Evolutionary conservation across 2,329 filamentous ascomycete species (phyloP), one percentile per base, ranked within the genome.

Genomic region (Cylindrodendrum hubeiense): DNA sequence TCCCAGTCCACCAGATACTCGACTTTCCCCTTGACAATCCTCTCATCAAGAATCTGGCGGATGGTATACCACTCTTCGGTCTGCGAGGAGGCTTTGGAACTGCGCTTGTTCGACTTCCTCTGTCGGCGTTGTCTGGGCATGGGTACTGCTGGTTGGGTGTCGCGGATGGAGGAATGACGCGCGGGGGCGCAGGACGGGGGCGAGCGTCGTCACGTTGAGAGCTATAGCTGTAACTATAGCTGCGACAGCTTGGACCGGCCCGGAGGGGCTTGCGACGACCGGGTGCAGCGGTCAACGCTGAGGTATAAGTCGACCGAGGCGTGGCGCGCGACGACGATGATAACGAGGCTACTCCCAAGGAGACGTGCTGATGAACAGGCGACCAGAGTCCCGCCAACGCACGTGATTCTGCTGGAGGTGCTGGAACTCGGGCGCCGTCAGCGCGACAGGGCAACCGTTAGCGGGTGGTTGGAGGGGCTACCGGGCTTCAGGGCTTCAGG

Each of bases 1-100:
- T 78, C 78, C 80, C 81, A 83, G 60, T 81, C 77, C 15, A 83
- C 77, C 19, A 81, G 66, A 47, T 81, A 83, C 60, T 80, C 69
- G 15, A 74, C 66, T 37, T 64, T 63, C 28, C 72, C 74, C 6
- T 69, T 70, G 39, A 67, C 54, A 12, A 54, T 37, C 62, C 73
- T 75, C 69, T 83, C 79, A 50, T 77, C 73, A 50, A 82, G 55
- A 28, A 83, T 80, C 12, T 67, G 67, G n/a, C 66, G 74, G 63
- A 82, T 79, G 13, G 51, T 66, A 30, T 60, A 81, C 79, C 79
- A 82, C 39, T 66, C 72, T 58, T 74, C 71, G 41, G 71, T 68
- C 50, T 74, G 67, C 50, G 65, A 46, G 53, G 67, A 37, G 51
- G 64, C 41, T 44, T 56, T 61, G 50, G 64, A 59, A 30, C 67